Percentiles rank a stretch among this genome's conserved stretches.
phyloP scores from a whole-genome alignment of 2,329 filamentous ascomycete genomes.

The Botrytis paeoniae region DNA sequence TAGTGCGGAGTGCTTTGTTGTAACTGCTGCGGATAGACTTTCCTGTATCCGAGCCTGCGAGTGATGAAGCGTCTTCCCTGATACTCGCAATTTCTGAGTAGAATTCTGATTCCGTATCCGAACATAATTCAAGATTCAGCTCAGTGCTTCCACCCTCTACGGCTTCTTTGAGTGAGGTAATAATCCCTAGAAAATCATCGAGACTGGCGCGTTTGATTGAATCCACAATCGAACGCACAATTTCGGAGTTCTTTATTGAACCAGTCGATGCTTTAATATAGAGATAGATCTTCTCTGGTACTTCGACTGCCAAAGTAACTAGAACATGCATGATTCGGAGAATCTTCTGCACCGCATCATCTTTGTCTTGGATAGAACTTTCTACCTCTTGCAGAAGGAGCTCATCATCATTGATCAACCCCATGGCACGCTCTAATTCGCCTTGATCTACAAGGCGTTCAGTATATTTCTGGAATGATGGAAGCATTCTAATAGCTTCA shows the following conservation, averaged over 20 bases:
- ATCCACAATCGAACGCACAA: constrained; percentile 45
- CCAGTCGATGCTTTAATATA: constrained; percentile 61
- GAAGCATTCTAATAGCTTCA: constrained; percentile 64
- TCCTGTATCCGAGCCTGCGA: constrained; percentile 45
- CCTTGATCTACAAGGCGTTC: constrained; percentile 48
- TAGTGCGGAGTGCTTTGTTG: constrained; percentile 68
- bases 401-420: constrained; percentile 58
- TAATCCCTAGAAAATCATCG: constrained; percentile 44
- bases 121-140: constrained; percentile 36
- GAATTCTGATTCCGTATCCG: constrained; percentile 29
- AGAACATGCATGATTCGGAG: constrained; percentile 50
- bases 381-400: constrained; percentile 48
- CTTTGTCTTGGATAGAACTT: constrained; percentile 37
- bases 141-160: constrained; percentile 28
- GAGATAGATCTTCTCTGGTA: constrained; percentile 42
- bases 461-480: constrained; percentile 62
- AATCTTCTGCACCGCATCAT: constrained; percentile 43
- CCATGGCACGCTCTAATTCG: constrained; percentile 45
- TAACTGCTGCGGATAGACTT: constrained; percentile 69
- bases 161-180: constrained; percentile 43
- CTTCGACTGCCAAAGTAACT: constrained; percentile 31
- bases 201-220: constrained; percentile 60
- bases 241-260: constrained; percentile 50
- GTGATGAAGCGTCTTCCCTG: constrained; percentile 45
- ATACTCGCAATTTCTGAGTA: constrained; percentile 34